Evolutionary conservation across 768 basidiomycete genomes (phyloP).

Genomic region (Suillus variegatus): DNA sequence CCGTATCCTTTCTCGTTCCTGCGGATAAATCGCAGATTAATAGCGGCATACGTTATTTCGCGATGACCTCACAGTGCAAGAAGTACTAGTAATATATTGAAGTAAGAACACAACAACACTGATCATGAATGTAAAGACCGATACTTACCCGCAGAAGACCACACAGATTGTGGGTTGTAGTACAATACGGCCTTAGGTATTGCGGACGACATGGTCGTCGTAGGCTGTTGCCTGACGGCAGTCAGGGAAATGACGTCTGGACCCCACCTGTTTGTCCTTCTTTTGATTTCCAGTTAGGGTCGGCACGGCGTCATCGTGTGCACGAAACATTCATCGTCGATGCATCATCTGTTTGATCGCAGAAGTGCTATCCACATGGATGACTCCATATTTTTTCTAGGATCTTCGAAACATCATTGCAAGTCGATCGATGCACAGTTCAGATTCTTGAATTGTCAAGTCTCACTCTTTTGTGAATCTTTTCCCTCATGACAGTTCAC

Average conservation of each 20-base stretch:
- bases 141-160: slow-evolving; percentile 64
- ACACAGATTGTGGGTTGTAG: slow-evolving; percentile 58
- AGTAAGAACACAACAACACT: slow-evolving; percentile 3
- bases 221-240: neutral
- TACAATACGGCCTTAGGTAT: slow-evolving; percentile 84
- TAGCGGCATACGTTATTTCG: neutral
- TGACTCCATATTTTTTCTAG: neutral
- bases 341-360: neutral
- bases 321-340: neutral
- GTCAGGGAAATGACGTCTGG: slow-evolving; percentile 2
- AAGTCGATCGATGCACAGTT: neutral
- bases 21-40: slow-evolving; percentile 10
- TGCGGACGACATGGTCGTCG: slow-evolving; percentile 18
- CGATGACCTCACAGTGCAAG: slow-evolving; percentile 51
- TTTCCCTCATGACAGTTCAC: slow-evolving; percentile 13
- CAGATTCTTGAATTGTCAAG: neutral
- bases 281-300: slow-evolving; percentile 9
- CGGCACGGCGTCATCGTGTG: neutral
- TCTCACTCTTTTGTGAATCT: neutral
- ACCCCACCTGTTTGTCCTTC: slow-evolving; percentile 8
- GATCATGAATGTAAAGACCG: neutral
- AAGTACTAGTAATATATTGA: slow-evolving; percentile 39
- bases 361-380: neutral
- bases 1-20: slow-evolving; percentile 84
- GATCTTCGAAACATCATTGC: neutral